Evolutionary conservation across 108 stramenopile genomes (phyloP).

Genomic region (Seminavis robusta): DNA sequence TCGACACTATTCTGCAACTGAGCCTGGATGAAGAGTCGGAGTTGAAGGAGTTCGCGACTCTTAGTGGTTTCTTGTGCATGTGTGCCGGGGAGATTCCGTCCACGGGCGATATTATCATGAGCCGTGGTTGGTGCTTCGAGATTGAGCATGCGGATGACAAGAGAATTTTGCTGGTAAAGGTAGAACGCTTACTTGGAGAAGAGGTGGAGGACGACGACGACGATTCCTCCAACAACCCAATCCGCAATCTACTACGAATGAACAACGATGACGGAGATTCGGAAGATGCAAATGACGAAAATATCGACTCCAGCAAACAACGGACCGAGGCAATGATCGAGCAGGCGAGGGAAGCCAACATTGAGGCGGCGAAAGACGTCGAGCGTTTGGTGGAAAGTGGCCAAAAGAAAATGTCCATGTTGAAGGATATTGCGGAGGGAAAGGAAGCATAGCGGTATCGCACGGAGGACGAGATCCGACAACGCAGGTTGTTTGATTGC

Average conservation of each 20-base stretch:
- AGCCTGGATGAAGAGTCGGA: slow-evolving; percentile 83
- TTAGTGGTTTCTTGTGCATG: slow-evolving; percentile 91
- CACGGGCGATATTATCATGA: slow-evolving; percentile 88
- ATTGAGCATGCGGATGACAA: slow-evolving; percentile 85
- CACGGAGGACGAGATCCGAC: too few relatives aligned
- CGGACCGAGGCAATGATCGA: slow-evolving; percentile 29
- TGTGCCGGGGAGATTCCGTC: slow-evolving; percentile 93
- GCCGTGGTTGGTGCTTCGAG: slow-evolving; percentile 89
- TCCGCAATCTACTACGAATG: slow-evolving; percentile 51
- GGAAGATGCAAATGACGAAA: slow-evolving; percentile 21
- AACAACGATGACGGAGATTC: slow-evolving; percentile 19
- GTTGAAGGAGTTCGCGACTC: slow-evolving; percentile 88
- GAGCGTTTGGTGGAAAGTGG: slow-evolving; percentile 69
- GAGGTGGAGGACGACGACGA: slow-evolving; percentile 32
- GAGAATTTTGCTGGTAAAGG: slow-evolving; percentile 62
- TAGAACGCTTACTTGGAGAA: slow-evolving; percentile 75
- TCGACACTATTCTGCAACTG: slow-evolving; percentile 80
- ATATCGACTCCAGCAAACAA: slow-evolving; percentile 19
- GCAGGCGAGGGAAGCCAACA: slow-evolving; percentile 25
- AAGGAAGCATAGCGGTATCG: too few relatives aligned
- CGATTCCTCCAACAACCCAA: slow-evolving; percentile 36
- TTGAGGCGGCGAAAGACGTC: slow-evolving; percentile 45
- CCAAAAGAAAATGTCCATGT: slow-evolving; percentile 48
- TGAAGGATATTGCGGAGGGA: too few relatives aligned
- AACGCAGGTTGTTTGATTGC: too few relatives aligned